These are phyloP conservation scores for Ramalina intermedia DNA, from an alignment of 495 filamentous ascomycete genomes.

Conservation along the genomic window DNA sequence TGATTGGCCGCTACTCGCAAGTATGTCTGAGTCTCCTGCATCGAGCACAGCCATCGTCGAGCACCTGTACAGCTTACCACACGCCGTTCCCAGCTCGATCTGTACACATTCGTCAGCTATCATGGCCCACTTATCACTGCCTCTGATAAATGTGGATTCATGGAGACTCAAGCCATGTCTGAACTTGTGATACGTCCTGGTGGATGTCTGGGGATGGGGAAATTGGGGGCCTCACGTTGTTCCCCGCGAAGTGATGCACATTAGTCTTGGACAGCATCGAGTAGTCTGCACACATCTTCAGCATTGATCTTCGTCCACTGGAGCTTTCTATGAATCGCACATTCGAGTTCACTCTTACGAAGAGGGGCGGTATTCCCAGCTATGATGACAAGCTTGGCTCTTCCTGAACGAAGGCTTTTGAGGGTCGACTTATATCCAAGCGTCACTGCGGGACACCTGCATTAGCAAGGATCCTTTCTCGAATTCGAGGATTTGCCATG, in stretches of 20 bases:
- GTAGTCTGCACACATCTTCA: conserved; percentile 34
- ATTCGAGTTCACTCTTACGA: conserved; percentile 87
- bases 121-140: no score
- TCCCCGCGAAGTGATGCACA: conserved; percentile 91
- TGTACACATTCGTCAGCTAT: conserved; percentile 31
- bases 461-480: neutral
- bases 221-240: conserved; percentile 62
- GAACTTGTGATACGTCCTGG: conserved; percentile 26
- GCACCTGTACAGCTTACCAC: conserved; percentile 73
- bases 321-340: conserved; percentile 11
- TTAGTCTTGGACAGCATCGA: conserved; percentile 86
- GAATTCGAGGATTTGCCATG: neutral
- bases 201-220: neutral
- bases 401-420: conserved; percentile 72
- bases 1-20: conserved; percentile 25
- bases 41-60: conserved; percentile 90
- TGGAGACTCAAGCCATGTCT: no score
- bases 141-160: no score
- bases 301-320: neutral
- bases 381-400: conserved; percentile 58
- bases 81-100: conserved; percentile 93
- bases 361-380: conserved; percentile 93
- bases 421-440: conserved; percentile 93
- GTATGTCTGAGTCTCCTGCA: conserved; percentile 96
- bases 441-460: conserved; percentile 37